Evolutionary conservation across 257 asterid species (phyloP).

Genomic region (Nicotiana undulata): DNA sequence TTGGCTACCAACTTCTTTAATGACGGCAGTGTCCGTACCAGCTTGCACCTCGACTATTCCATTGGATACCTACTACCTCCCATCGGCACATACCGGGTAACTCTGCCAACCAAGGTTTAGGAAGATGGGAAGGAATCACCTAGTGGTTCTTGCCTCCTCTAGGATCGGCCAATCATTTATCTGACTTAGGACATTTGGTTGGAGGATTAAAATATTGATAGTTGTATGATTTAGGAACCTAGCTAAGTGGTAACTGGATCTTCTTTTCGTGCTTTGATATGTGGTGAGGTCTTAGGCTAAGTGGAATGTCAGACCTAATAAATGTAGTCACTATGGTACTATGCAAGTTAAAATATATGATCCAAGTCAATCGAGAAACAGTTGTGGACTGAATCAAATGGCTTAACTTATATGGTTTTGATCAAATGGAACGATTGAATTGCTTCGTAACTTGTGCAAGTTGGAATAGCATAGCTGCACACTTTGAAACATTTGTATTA

Average conservation of each 20-base stretch:
- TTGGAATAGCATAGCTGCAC: background rate
- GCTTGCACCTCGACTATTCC: too few species aligned
- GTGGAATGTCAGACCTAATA: background rate
- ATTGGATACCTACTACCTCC: too few species aligned
- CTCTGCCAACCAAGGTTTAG: too few species aligned
- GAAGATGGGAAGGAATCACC: too few species aligned
- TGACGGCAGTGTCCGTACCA: too few species aligned
- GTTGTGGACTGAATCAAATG: background rate
- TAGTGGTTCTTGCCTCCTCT: too few species aligned
- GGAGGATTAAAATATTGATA: background rate
- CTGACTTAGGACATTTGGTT: conserved; percentile 1
- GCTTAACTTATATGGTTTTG: background rate
- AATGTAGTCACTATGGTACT: background rate
- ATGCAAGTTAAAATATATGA: background rate
- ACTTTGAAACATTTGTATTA: background rate
- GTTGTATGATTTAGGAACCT: background rate
- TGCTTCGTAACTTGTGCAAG: background rate
- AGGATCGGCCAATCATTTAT: background rate
- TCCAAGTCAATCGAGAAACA: background rate
- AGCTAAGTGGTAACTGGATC: background rate
- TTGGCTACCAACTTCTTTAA: background rate
- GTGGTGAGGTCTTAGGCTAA: background rate
- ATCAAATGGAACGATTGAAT: background rate
- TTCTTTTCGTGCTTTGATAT: background rate
- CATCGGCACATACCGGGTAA: too few species aligned